phyloP scores from a whole-genome alignment of 768 basidiomycete genomes.

The Trametes cubensis region DNA sequence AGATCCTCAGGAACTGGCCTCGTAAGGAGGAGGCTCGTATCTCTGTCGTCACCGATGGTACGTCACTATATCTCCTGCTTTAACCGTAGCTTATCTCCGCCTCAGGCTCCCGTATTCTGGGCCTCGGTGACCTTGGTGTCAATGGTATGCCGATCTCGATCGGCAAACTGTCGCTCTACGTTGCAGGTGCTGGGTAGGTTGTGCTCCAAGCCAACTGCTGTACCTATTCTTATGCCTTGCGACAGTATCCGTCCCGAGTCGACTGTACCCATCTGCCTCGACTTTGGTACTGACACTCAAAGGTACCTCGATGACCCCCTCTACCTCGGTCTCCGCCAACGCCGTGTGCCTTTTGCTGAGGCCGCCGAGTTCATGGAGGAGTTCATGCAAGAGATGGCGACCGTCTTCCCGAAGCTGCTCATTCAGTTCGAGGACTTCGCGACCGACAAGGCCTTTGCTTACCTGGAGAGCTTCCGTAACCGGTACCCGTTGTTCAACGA shows the following conservation, averaged over 20 bases:
- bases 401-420: slow-evolving; percentile 76
- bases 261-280: slow-evolving; percentile 81
- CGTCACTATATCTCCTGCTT: slow-evolving; percentile 21
- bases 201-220: slow-evolving; percentile 4
- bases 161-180: slow-evolving; percentile 90
- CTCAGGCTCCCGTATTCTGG: slow-evolving; percentile 83
- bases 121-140: slow-evolving; percentile 81
- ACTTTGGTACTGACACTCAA: slow-evolving; percentile 89
- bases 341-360: slow-evolving; percentile 60
- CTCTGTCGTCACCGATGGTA: slow-evolving; percentile 90
- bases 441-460: slow-evolving; percentile 88
- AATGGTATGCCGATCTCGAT: slow-evolving; percentile 89
- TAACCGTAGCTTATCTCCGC: neutral
- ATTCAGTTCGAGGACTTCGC: slow-evolving; percentile 95
- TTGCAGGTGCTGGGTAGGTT: slow-evolving; percentile 83
- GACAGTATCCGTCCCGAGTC: slow-evolving; percentile 73
- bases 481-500: slow-evolving; percentile 86
- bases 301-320: slow-evolving; percentile 81
- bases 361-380: slow-evolving; percentile 89
- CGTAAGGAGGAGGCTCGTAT: slow-evolving; percentile 78
- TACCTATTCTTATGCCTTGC: neutral
- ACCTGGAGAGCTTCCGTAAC: slow-evolving; percentile 74
- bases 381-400: slow-evolving; percentile 83
- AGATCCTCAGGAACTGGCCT: slow-evolving; percentile 74
- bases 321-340: slow-evolving; percentile 83